Conservation (phyloP, 2,329 filamentous ascomycete species). For the Metarhizium album region DNA sequence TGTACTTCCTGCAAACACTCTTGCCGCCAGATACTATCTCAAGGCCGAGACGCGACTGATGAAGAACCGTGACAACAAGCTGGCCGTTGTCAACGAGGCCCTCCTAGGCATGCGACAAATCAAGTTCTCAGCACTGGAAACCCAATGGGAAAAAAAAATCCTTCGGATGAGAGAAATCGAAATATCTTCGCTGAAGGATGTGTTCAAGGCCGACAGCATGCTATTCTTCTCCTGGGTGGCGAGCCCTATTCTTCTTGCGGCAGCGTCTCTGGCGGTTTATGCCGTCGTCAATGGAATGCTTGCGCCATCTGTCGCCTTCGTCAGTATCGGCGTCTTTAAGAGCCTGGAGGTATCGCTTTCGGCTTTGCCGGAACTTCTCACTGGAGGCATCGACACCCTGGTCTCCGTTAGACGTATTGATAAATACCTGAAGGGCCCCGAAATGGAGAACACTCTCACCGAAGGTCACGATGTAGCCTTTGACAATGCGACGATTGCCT, state of each 20-base stretch:
- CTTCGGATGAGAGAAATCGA: slow-evolving; percentile 51
- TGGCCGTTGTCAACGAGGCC: slow-evolving; percentile 66
- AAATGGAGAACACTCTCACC: slow-evolving; percentile 44
- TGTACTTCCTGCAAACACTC: slow-evolving; percentile 58
- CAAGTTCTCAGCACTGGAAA: slow-evolving; percentile 70
- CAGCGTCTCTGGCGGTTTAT: slow-evolving; percentile 59
- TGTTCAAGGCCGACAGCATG: slow-evolving; percentile 52
- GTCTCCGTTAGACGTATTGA: slow-evolving; percentile 65
- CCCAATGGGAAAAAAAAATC: slow-evolving; percentile 64
- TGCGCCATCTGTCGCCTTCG: slow-evolving; percentile 66
- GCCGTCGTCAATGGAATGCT: slow-evolving; percentile 51
- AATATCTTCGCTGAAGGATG: slow-evolving; percentile 53
- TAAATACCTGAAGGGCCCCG: slow-evolving; percentile 56
- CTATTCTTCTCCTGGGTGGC: slow-evolving; percentile 61
- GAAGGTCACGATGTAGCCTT: slow-evolving; percentile 53
- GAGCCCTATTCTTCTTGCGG: slow-evolving; percentile 63
- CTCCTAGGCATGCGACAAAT: slow-evolving; percentile 73
- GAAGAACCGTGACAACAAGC: slow-evolving; percentile 65
- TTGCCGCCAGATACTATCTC: slow-evolving; percentile 53
- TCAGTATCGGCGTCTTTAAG: slow-evolving; percentile 63
- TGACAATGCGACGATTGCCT: slow-evolving; percentile 57
- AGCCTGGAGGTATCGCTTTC: slow-evolving; percentile 62
- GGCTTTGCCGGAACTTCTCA: slow-evolving; percentile 62
- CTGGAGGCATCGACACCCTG: slow-evolving; percentile 58
- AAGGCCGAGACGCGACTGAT: slow-evolving; percentile 58